phyloP scores from a whole-genome alignment of 768 basidiomycete genomes.

The Mycena epipterygia region DNA sequence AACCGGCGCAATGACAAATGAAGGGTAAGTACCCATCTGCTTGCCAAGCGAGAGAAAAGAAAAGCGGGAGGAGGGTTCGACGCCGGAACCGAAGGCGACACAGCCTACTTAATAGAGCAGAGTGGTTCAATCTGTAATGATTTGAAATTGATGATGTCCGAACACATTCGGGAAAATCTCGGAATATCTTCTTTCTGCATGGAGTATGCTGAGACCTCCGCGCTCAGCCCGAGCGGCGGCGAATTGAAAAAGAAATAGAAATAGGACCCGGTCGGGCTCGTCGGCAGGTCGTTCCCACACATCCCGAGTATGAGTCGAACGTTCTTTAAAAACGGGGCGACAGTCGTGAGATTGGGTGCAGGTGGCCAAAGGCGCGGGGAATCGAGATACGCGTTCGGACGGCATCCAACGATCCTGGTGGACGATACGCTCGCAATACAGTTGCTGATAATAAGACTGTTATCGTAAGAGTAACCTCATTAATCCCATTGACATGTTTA shows the following conservation, averaged over 20 bases:
- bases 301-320: neutral
- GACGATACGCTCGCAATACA: too few species aligned
- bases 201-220: neutral
- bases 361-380: too few species aligned
- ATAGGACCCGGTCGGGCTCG: neutral
- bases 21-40: too few species aligned
- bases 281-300: neutral
- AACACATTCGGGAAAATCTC: neutral
- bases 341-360: constrained; percentile 16
- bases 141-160: neutral
- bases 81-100: too few species aligned
- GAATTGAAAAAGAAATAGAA: neutral
- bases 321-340: neutral
- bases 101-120: neutral
- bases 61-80: too few species aligned
- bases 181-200: neutral
- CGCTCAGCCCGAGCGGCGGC: neutral
- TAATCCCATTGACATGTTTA: too few species aligned
- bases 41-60: too few species aligned
- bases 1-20: too few species aligned
- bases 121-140: neutral
- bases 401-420: too few species aligned
- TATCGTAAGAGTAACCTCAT: too few species aligned
- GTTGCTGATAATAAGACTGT: too few species aligned
- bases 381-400: too few species aligned